These are phyloP conservation scores for Acorus gramineus DNA, from an alignment of 106 monocot genomes.

Conservation along the genomic window DNA sequence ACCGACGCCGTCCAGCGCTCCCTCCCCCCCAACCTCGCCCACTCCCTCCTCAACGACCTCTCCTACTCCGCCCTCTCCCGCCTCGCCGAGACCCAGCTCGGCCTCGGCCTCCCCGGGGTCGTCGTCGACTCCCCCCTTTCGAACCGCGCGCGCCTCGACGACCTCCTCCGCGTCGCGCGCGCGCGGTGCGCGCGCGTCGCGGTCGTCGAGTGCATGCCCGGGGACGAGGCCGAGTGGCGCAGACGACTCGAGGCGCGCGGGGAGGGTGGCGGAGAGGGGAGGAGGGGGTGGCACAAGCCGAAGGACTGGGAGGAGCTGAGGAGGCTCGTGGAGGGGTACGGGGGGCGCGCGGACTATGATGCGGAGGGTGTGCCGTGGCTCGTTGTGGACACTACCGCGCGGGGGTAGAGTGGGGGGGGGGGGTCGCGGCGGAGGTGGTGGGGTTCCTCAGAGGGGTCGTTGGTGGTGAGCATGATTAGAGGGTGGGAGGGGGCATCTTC, in stretches of 20 bases:
- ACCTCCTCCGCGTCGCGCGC: constrained; percentile 20
- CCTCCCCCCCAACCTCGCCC: background rate
- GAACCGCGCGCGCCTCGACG: constrained; percentile 44
- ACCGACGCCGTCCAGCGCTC: constrained; percentile 40
- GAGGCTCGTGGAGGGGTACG: constrained; percentile 45
- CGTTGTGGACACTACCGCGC: constrained; percentile 50
- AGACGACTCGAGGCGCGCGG: constrained; percentile 54
- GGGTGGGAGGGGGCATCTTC: no score
- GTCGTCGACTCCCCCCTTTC: constrained; percentile 89
- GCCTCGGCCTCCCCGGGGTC: constrained; percentile 37
- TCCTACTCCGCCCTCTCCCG: constrained; percentile 70
- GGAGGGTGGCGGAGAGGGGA: background rate
- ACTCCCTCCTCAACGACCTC: constrained; percentile 63
- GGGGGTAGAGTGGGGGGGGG: constrained; percentile 4
- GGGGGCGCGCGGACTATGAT: constrained; percentile 51
- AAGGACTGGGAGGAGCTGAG: constrained; percentile 47
- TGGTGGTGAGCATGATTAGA: no score
- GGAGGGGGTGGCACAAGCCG: constrained; percentile 62
- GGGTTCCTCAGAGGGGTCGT: constrained; percentile 14
- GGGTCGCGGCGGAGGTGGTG: constrained; percentile 27
- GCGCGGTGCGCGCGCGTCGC: constrained; percentile 17
- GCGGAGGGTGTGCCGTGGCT: constrained; percentile 28
- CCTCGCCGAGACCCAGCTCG: constrained; percentile 44
- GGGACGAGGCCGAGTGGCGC: constrained; percentile 58
- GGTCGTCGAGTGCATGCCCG: constrained; percentile 66